Evolutionary conservation across 2,329 filamentous ascomycete genomes (phyloP).

Genomic region (Diaporthe amygdali): DNA sequence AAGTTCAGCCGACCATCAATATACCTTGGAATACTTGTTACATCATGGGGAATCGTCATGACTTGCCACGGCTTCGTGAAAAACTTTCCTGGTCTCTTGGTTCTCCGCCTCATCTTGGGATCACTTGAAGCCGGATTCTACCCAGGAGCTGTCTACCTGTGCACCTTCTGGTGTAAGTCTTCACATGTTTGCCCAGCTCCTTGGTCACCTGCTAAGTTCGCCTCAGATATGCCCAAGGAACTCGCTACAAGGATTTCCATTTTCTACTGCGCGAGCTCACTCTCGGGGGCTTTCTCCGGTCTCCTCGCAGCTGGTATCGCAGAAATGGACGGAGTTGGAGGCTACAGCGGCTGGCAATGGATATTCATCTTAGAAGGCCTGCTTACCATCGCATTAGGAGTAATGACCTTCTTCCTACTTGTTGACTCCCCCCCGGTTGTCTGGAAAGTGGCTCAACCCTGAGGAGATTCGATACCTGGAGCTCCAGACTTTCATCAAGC

Average conservation of each 20-base stretch:
- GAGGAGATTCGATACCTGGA: constrained; percentile 22
- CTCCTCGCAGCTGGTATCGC: constrained; percentile 54
- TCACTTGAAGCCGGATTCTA: constrained; percentile 71
- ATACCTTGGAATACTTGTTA: constrained; percentile 80
- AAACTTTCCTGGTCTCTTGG: constrained; percentile 52
- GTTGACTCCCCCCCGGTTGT: constrained; percentile 17
- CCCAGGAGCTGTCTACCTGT: constrained; percentile 60
- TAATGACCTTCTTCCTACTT: constrained; percentile 51
- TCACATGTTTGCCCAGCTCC: constrained; percentile 41
- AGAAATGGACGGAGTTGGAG: constrained; percentile 47
- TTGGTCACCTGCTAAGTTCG: constrained; percentile 64
- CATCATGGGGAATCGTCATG: constrained; percentile 58
- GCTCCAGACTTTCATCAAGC: constrained; percentile 6
- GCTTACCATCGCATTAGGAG: constrained; percentile 63
- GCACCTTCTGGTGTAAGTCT: neutral
- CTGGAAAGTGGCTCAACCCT: constrained; percentile 14
- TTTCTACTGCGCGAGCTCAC: constrained; percentile 82
- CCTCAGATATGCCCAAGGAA: constrained; percentile 54
- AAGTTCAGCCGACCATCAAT: constrained; percentile 68
- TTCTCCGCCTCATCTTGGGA: constrained; percentile 63
- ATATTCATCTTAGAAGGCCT: constrained; percentile 73
- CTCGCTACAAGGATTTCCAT: constrained; percentile 47
- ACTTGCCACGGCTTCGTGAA: constrained; percentile 58
- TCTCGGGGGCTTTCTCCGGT: constrained; percentile 80
- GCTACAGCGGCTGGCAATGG: constrained; percentile 56